These are phyloP conservation scores for Saturnispora halmiae DNA, from an alignment of 805 yeast species.

Conservation along the genomic window DNA sequence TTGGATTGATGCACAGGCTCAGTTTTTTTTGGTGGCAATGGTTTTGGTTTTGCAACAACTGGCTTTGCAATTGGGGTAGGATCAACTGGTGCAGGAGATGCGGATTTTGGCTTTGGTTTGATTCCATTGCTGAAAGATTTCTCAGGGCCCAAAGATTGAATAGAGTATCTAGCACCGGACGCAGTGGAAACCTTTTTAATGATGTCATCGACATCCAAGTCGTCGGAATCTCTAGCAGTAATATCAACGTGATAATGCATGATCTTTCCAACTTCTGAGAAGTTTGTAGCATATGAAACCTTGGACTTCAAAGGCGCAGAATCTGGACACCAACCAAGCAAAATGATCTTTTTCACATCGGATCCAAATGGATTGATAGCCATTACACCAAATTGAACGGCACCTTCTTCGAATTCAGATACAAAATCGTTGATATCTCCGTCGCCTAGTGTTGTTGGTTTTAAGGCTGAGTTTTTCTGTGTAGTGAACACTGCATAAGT, in stretches of 20 bases:
- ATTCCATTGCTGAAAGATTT: conserved; percentile 22
- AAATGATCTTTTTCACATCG: conserved; percentile 71
- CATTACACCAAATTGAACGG: conserved; percentile 83
- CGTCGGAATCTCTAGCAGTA: conserved; percentile 92
- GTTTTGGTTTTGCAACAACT: conserved; percentile 14
- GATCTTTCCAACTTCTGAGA: conserved; percentile 62
- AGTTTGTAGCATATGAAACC: conserved; percentile 67
- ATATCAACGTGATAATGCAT: conserved; percentile 92
- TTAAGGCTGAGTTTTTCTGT: conserved; percentile 42
- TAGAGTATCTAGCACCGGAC: conserved; percentile 90
- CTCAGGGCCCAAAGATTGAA: conserved; percentile 32
- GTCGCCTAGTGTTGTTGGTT: conserved; percentile 42
- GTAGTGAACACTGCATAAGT: conserved; percentile 81
- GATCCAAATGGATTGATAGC: conserved; percentile 88
- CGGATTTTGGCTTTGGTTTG: conserved; percentile 25
- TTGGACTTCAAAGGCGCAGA: conserved; percentile 76
- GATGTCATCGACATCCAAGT: conserved; percentile 71
- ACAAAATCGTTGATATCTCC: conserved; percentile 72
- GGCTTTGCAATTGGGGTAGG: conserved; percentile 21
- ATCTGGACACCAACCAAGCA: conserved; percentile 97
- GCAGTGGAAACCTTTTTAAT: conserved; percentile 75
- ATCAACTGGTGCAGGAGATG: too few species aligned
- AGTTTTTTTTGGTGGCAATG: conserved; percentile 12
- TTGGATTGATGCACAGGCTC: conserved; percentile 4
- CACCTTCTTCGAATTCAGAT: conserved; percentile 73